phyloP scores from a whole-genome alignment of 1,139 yeast species.

The Candida sp. region DNA sequence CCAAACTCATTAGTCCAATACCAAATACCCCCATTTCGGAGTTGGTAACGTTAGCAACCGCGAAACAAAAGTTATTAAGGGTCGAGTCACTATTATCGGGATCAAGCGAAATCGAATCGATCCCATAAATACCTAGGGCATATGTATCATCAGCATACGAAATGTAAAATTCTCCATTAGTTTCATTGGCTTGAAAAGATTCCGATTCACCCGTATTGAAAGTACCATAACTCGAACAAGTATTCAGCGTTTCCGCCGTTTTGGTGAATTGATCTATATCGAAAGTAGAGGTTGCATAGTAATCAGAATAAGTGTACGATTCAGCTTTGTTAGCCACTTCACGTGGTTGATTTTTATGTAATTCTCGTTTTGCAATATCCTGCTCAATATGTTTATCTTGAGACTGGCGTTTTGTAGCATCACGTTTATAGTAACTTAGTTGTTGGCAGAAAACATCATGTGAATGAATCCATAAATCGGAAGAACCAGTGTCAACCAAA shows the following conservation, averaged over 20 bases:
- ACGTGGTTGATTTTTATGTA: neutral
- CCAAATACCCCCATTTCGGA: constrained; percentile 48
- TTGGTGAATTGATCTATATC: neutral
- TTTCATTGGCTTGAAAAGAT: constrained; percentile 8
- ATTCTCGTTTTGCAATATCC: neutral
- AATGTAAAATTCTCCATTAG: constrained; percentile 7
- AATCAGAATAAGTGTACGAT: too few species aligned
- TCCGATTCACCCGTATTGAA: constrained; percentile 21
- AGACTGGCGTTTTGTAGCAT: neutral
- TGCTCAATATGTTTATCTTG: neutral
- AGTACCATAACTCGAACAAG: constrained; percentile 26
- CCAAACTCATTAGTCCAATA: constrained; percentile 22
- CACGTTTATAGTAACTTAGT: neutral
- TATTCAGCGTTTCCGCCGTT: constrained; percentile 4
- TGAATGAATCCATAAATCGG: constrained; percentile 32
- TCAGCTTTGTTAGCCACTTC: constrained; percentile 2
- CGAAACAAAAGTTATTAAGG: constrained; percentile 40
- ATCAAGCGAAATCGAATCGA: constrained; percentile 42
- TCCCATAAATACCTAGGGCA: constrained; percentile 52
- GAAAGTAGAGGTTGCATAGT: too few species aligned
- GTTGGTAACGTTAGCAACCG: constrained; percentile 42
- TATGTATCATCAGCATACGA: constrained; percentile 45
- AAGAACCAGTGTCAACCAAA: constrained; percentile 24
- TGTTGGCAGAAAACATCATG: constrained; percentile 13
- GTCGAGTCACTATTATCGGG: constrained; percentile 24